These are phyloP conservation scores for Mariannaea elegans DNA, from an alignment of 2,329 filamentous ascomycete genomes.

Conservation along the genomic window DNA sequence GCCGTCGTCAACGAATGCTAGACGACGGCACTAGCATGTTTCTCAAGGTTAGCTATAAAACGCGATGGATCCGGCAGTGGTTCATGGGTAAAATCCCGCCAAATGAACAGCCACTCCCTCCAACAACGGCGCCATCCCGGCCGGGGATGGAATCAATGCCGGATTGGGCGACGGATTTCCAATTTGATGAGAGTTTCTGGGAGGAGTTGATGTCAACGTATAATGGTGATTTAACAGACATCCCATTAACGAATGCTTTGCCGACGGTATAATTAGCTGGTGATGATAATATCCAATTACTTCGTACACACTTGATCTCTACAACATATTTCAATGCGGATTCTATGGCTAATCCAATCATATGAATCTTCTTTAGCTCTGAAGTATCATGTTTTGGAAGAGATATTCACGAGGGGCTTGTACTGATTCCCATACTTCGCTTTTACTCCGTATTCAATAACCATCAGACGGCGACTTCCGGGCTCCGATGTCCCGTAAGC, in stretches of 20 bases:
- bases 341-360: too few species aligned
- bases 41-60: constrained; percentile 45
- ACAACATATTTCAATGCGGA: too few species aligned
- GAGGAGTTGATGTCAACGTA: constrained; percentile 37
- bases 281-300: background rate
- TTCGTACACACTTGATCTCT: too few species aligned
- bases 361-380: too few species aligned
- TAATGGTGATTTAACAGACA: constrained; percentile 22
- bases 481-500: background rate
- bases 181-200: constrained; percentile 44
- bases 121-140: background rate
- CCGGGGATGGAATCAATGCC: constrained; percentile 9
- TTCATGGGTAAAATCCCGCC: constrained; percentile 38
- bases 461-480: background rate
- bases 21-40: constrained; percentile 44
- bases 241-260: constrained; percentile 9
- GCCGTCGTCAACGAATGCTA: constrained; percentile 38
- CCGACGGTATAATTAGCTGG: background rate
- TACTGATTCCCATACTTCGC: too few species aligned
- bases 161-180: constrained; percentile 35
- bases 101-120: constrained; percentile 18
- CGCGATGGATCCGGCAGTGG: constrained; percentile 54
- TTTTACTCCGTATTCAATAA: too few species aligned
- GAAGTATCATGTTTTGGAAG: too few species aligned
- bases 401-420: too few species aligned